A percentile compares a stretch with the other conserved stretches of the same genome.
phyloP scores from a whole-genome alignment of 345 rosid genomes.

The Trapa incisa region DNA sequence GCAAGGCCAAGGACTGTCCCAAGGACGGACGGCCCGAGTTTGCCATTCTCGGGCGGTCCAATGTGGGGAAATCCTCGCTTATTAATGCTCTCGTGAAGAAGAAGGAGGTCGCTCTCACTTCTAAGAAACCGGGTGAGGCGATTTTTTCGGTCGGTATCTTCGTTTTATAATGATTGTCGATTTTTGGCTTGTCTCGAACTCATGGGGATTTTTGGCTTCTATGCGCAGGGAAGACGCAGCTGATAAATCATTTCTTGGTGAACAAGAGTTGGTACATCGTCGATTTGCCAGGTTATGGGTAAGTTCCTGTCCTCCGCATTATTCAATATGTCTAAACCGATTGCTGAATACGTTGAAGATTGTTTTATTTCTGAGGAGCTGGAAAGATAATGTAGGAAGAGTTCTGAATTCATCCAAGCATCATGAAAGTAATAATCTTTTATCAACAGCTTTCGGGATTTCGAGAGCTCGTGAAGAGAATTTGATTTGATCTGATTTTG shows the following conservation, averaged over 20 bases:
- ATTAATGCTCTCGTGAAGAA: slow-evolving; percentile 72
- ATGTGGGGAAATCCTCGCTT: slow-evolving; percentile 92
- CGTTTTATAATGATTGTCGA: not conserved
- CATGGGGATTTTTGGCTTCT: not conserved
- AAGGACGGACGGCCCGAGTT: slow-evolving; percentile 73
- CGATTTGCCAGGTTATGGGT: slow-evolving; percentile 98
- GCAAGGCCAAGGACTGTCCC: slow-evolving; percentile 82
- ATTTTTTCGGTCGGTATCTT: not conserved
- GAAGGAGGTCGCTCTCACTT: slow-evolving; percentile 92
- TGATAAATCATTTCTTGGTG: slow-evolving; percentile 86
- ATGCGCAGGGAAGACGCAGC: slow-evolving; percentile 77
- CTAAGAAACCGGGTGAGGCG: slow-evolving; percentile 71
- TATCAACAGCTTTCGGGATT: not conserved
- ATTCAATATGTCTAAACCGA: not conserved
- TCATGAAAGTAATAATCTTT: not conserved
- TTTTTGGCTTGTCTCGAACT: not conserved
- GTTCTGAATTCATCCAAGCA: not conserved
- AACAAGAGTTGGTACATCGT: slow-evolving; percentile 90
- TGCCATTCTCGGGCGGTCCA: slow-evolving; percentile 81
- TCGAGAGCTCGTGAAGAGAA: not conserved
- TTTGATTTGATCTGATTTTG: not conserved
- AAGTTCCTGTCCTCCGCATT: slow-evolving; percentile 11
- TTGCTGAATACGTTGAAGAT: not conserved
- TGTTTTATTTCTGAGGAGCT: not conserved
- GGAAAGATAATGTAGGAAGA: not conserved